Conservation (phyloP, 2,329 filamentous ascomycete genomes). For the Sporothrix globosa region DNA sequence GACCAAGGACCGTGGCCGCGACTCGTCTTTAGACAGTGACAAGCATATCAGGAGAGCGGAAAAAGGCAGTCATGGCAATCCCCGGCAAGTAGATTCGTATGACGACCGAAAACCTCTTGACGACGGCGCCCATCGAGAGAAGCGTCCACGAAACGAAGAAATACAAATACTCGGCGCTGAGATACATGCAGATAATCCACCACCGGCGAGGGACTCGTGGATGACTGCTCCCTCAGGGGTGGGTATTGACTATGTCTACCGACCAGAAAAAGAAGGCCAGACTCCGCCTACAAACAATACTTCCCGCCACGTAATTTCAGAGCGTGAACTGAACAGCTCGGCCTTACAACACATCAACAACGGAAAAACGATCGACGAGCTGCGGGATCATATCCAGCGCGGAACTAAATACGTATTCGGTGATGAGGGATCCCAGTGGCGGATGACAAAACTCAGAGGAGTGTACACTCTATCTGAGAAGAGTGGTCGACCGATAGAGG, state of each 20-base stretch:
- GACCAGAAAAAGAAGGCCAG: constrained; percentile 57
- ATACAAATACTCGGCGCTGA: constrained; percentile 41
- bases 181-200: constrained; percentile 34
- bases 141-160: constrained; percentile 62
- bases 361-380: constrained; percentile 57
- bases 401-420: constrained; percentile 81
- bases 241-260: constrained; percentile 80
- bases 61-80: not conserved
- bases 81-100: not conserved
- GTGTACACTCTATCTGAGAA: constrained; percentile 82
- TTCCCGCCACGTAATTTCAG: constrained; percentile 72
- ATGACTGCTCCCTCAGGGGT: constrained; percentile 87
- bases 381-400: constrained; percentile 58
- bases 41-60: not conserved
- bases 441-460: constrained; percentile 90
- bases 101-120: constrained; percentile 43
- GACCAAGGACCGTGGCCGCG: constrained; percentile 32
- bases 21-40: not conserved
- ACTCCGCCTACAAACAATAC: constrained; percentile 57
- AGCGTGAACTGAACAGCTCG: constrained; percentile 75
- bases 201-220: constrained; percentile 78
- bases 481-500: constrained; percentile 71
- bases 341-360: constrained; percentile 65
- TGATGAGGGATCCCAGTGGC: constrained; percentile 87
- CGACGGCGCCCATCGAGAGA: constrained; percentile 62